These are phyloP conservation scores for Parietaria judaica DNA, from an alignment of 306 rosid genomes.

Conservation along the genomic window DNA sequence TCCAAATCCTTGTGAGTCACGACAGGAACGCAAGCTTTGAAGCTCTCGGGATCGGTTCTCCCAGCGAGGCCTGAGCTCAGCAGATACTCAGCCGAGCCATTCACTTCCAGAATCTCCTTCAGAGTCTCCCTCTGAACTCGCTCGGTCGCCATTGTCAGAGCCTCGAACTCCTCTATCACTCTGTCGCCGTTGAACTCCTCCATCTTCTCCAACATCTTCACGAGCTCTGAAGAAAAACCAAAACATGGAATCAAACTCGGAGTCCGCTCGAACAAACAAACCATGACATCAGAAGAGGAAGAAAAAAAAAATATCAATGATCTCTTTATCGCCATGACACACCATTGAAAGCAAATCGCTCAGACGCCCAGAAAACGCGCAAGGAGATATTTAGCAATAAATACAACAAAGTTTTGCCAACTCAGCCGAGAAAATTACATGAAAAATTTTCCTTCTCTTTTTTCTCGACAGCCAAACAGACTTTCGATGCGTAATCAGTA, in stretches of 20 bases:
- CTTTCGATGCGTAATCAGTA: background rate
- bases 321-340: background rate
- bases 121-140: constrained; percentile 64
- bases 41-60: constrained; percentile 72
- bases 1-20: constrained; percentile 66
- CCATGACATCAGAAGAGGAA: background rate
- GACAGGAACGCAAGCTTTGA: constrained; percentile 67
- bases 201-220: constrained; percentile 61
- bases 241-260: background rate
- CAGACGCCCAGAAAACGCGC: background rate
- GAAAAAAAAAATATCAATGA: background rate
- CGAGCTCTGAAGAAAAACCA: constrained; percentile 2
- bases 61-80: constrained; percentile 55
- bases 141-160: constrained; percentile 60
- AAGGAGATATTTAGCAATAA: constrained; percentile 1
- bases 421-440: background rate
- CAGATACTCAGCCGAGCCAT: constrained; percentile 71
- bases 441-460: background rate
- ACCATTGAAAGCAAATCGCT: background rate
- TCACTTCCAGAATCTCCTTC: constrained; percentile 59
- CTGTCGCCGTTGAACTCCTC: constrained; percentile 53
- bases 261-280: too few relatives aligned
- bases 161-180: constrained; percentile 66
- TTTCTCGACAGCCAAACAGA: constrained; percentile 17
- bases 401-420: constrained; percentile 4